Evolutionary conservation across 768 basidiomycete genomes (phyloP), one percentile per base, ranked within the genome.

Genomic region (Psilocybe sp.): DNA sequence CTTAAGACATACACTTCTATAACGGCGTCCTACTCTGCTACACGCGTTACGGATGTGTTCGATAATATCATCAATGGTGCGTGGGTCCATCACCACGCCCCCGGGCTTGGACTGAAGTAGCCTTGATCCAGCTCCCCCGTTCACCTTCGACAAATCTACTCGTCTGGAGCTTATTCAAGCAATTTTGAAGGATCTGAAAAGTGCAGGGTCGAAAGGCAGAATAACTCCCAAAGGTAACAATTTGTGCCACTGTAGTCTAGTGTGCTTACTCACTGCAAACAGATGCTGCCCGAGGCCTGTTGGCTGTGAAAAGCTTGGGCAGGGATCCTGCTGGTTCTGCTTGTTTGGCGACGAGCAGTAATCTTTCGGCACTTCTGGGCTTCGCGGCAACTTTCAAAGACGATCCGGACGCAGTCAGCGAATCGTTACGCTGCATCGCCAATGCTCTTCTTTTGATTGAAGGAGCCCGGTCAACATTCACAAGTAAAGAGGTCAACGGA

Each of bases 401-500:
- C 47, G 76, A 81, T 36, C 61, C 63, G 2, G 83, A 84, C 11
- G 84, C 84, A 2, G 72, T 79, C 3, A 79, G 76, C 39, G 87
- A 91, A 68, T 86, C 87, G 1, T 71, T 92, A 40, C 76, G 87
- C 47, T 89, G 80, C 46, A 74, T 92, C 19, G 92, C 92, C 7
- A 95, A 95, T 63, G 79, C 88, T 0, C 66, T 93, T 3, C 76
- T 92, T 15, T 77, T 92, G 49, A 70, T 85, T 44, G 85, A 87
- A 51, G 61, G 67, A 12, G 82, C 84, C 2, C 79, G 90, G 44
- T 60, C 64, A 15, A 79, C 78, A 0, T 81, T 87, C 57, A 61
- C 87, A 23, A 68, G 66, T 42, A 71, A 76, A 40, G 77, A 79
- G 2, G 84, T 90, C 7, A 78, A 76, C 33, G 89, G 89, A 8